Evolutionary conservation across 768 basidiomycete species (phyloP), one percentile per base, ranked within the genome.

Genomic region (Tylopilus rubrobrunneus): DNA sequence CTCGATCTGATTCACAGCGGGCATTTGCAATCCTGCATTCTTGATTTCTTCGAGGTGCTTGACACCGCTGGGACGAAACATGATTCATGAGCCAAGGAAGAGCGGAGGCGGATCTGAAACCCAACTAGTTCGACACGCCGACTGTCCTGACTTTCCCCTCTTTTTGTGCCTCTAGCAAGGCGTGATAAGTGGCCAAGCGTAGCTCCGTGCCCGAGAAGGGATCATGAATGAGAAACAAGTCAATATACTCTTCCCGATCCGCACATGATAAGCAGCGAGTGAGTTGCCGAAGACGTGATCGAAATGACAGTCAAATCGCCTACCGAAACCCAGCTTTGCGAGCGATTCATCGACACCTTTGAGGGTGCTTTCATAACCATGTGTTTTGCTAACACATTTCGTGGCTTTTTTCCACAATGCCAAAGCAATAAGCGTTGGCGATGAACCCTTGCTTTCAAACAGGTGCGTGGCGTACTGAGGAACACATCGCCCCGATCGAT

Each of bases 71-170:
- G n/a, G 44, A 31, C n/a, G 25, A 25, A 25, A 5, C 28, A 29
- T 45, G 27, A 19, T 19, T 19, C 3, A 10, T 52, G 31, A 46
- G 55, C 44, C 49, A 25, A 42, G 27, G 10, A 23, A 48, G 17
- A 9, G 5, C 9, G 15, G 36, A 40, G 28, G n/a, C 2, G 3
- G 14, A 21, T 11, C 11, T 7, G 27, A 27, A 28, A 46, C 65
- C 86, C 45, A 60, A 89, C 88, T 84, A 93, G 70, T 93, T 93
- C 1, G 88, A 91, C 7, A 92, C 90, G 3, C 90, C 90, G n/a
- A 89, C 80, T 5, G 77, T 76, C 56, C 79, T 77, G 48, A 91
- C 78, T 61, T 87, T 88, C 4, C 90, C 89, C 4, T 71, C 78
- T 28, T 72, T 63, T 57, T 79, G 79, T n/a, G 80, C 78, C 34